These are phyloP conservation scores for Phytophthora pisi DNA, from an alignment of 352 stramenopile species.

Conservation along the genomic window DNA sequence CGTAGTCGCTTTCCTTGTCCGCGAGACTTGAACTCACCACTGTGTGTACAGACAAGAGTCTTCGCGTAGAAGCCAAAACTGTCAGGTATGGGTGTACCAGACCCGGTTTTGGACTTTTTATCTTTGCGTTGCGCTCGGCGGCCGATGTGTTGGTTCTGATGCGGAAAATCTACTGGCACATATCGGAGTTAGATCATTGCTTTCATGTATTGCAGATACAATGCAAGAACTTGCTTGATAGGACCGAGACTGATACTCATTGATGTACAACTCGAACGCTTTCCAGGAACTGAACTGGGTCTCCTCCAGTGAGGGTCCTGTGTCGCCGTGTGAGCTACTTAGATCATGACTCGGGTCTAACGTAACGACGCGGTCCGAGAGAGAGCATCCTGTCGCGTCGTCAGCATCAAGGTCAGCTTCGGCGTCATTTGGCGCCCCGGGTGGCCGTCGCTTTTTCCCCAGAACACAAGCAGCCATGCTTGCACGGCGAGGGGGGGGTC, in stretches of 20 bases:
- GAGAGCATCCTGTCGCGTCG: too few relatives aligned
- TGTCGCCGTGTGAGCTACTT: too few relatives aligned
- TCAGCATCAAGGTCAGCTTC: too few relatives aligned
- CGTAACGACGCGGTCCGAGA: neutral
- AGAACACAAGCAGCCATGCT: too few relatives aligned
- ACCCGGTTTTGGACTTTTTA: neutral
- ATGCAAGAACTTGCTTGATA: neutral
- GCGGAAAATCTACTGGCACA: neutral
- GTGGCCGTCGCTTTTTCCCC: too few relatives aligned
- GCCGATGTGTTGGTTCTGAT: neutral
- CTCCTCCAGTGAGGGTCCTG: neutral
- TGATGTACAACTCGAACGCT: neutral
- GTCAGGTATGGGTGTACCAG: neutral
- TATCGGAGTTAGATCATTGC: neutral
- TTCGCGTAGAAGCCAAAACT: too few relatives aligned
- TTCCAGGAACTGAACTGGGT: neutral
- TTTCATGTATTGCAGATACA: neutral
- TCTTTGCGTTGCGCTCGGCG: neutral
- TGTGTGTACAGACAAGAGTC: too few relatives aligned
- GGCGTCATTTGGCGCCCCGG: too few relatives aligned
- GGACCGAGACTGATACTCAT: neutral
- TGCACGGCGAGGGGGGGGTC: too few relatives aligned
- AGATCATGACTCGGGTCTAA: neutral
- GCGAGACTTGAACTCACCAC: neutral
- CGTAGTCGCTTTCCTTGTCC: neutral